These are phyloP conservation scores for Candida germanica DNA, from an alignment of 805 yeast species.

Conservation along the genomic window DNA sequence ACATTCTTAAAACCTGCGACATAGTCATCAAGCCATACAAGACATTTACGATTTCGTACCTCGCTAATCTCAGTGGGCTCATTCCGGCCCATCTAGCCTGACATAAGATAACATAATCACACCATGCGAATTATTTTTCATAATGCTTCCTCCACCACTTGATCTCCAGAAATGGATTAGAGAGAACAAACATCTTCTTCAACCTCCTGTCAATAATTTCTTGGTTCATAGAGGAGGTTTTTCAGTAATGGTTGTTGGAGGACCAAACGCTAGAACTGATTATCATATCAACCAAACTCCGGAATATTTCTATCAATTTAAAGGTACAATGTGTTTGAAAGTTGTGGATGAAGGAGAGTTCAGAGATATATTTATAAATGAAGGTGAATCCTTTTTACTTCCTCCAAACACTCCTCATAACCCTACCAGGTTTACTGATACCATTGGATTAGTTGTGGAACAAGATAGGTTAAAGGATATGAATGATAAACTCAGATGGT, in stretches of 20 bases:
- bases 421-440: constrained; percentile 81
- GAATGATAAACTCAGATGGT: constrained; percentile 82
- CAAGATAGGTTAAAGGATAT: constrained; percentile 79
- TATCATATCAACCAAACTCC: constrained; percentile 94
- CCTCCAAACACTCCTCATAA: constrained; percentile 87
- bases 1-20: too few species aligned
- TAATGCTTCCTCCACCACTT: constrained; percentile 68
- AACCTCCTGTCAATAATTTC: constrained; percentile 91
- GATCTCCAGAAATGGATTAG: constrained; percentile 77
- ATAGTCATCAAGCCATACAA: too few species aligned
- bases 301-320: constrained; percentile 85
- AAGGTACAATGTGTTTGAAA: constrained; percentile 79
- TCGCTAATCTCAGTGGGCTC: too few species aligned
- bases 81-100: neutral
- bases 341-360: constrained; percentile 74
- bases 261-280: constrained; percentile 92
- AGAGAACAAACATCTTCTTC: constrained; percentile 69
- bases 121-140: too few species aligned
- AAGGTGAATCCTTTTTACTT: constrained; percentile 84
- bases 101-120: too few species aligned
- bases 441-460: constrained; percentile 88
- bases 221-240: constrained; percentile 90
- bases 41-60: too few species aligned
- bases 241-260: constrained; percentile 94
- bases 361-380: constrained; percentile 68